phyloP scores from a whole-genome alignment of 1,284 basidiomycete genomes.

The Vanrija sp. region DNA sequence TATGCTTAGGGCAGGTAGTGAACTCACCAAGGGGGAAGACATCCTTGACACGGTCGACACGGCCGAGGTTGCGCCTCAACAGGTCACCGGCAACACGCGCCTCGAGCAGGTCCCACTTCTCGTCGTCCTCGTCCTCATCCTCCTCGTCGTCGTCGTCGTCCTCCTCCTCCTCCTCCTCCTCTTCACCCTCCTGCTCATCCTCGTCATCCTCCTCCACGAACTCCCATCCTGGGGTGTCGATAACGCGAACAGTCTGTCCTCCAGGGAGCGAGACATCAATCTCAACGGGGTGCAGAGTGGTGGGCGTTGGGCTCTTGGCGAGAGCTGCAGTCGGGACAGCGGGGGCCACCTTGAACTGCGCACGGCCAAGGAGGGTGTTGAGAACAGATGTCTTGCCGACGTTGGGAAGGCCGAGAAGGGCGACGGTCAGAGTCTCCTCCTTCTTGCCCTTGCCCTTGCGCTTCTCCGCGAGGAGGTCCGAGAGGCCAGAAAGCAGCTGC shows the following conservation, averaged over 20 bases:
- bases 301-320: slow-evolving; percentile 58
- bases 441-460: slow-evolving; percentile 44
- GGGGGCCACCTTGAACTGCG: slow-evolving; percentile 44
- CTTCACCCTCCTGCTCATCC: slow-evolving; percentile 33
- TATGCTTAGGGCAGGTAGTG: not conserved
- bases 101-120: slow-evolving; percentile 51
- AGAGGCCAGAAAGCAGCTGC: slow-evolving; percentile 27
- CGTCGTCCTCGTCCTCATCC: slow-evolving; percentile 50
- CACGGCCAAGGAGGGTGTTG: slow-evolving; percentile 65
- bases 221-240: slow-evolving; percentile 80
- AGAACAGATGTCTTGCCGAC: slow-evolving; percentile 77
- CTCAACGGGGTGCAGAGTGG: slow-evolving; percentile 66
- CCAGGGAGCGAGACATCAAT: slow-evolving; percentile 52
- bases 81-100: slow-evolving; percentile 63
- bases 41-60: slow-evolving; percentile 85
- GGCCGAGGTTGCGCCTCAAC: slow-evolving; percentile 72
- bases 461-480: slow-evolving; percentile 17
- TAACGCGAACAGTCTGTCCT: slow-evolving; percentile 57
- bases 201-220: slow-evolving; percentile 52
- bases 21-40: slow-evolving; percentile 67
- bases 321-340: slow-evolving; percentile 60
- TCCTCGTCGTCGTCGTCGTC: slow-evolving; percentile 49
- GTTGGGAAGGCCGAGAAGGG: slow-evolving; percentile 59
- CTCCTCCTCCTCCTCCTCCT: slow-evolving; percentile 49
- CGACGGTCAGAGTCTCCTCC: slow-evolving; percentile 25